These are phyloP conservation scores for Glaciozyma antarctica DNA, from an alignment of 768 basidiomycete genomes.

Conservation along the genomic window DNA sequence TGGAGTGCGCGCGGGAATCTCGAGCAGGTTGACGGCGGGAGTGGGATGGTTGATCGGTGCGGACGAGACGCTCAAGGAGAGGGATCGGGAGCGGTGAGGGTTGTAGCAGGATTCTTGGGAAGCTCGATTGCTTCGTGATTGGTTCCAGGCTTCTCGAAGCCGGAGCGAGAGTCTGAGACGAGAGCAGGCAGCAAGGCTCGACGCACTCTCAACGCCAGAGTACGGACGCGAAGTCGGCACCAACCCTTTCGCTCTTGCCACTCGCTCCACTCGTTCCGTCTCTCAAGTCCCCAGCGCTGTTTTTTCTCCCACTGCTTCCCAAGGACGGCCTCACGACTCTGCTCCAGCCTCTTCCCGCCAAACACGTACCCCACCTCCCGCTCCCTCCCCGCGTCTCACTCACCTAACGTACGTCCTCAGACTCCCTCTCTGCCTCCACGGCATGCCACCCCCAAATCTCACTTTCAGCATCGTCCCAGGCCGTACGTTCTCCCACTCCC, in stretches of 20 bases:
- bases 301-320: neutral
- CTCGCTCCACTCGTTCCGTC: neutral
- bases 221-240: too few relatives aligned
- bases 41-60: constrained; percentile 94
- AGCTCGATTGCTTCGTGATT: too few relatives aligned
- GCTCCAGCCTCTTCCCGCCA: neutral
- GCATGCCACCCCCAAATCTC: neutral
- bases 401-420: neutral
- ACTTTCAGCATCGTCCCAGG: constrained; percentile 14
- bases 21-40: constrained; percentile 70
- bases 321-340: neutral
- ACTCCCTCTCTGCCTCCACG: neutral
- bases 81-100: neutral
- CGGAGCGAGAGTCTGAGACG: too few relatives aligned
- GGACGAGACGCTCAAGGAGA: constrained; percentile 41
- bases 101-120: neutral
- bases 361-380: neutral
- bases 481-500: neutral
- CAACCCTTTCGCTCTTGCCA: too few relatives aligned
- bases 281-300: neutral
- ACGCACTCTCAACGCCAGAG: too few relatives aligned
- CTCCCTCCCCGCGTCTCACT: neutral
- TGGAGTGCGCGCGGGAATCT: constrained; percentile 60
- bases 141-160: too few relatives aligned
- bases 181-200: too few relatives aligned